Evolutionary conservation across 495 filamentous ascomycete genomes (phyloP).

Genomic region (Bacidia gigantensis): DNA sequence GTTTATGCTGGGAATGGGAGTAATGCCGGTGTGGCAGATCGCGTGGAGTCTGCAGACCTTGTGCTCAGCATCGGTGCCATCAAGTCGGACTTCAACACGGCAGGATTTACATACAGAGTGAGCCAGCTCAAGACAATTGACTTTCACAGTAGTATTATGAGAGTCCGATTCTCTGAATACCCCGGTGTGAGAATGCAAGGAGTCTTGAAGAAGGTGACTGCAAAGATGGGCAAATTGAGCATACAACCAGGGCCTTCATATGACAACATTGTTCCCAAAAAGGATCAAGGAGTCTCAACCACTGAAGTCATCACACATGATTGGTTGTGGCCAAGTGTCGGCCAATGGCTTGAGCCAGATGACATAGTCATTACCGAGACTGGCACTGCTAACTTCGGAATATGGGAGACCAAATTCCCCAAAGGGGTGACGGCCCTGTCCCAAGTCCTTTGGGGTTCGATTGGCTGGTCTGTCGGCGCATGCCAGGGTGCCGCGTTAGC

Average conservation of each 20-base stretch:
- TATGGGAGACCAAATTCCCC: constrained; percentile 79
- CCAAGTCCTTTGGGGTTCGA: constrained; percentile 82
- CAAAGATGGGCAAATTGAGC: constrained; percentile 43
- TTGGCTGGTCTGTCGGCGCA: constrained; percentile 69
- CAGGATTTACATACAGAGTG: constrained; percentile 75
- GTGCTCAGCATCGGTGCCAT: constrained; percentile 74
- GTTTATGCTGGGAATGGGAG: constrained; percentile 80
- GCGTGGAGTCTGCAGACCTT: constrained; percentile 68
- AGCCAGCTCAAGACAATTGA: constrained; percentile 76
- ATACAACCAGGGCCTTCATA: constrained; percentile 30
- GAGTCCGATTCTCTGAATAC: constrained; percentile 69
- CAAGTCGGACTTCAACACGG: constrained; percentile 82
- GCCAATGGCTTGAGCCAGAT: constrained; percentile 57
- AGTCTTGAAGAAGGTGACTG: constrained; percentile 61
- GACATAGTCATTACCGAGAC: constrained; percentile 84
- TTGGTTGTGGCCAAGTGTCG: constrained; percentile 75
- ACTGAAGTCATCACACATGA: constrained; percentile 58
- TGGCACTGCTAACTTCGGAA: constrained; percentile 80
- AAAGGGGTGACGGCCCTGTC: constrained; percentile 58
- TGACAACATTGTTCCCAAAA: constrained; percentile 42
- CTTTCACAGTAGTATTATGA: constrained; percentile 66
- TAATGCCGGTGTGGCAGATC: constrained; percentile 51
- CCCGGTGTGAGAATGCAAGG: constrained; percentile 75
- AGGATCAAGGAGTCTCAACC: constrained; percentile 30
- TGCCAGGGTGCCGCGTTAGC: constrained; percentile 65